Conservation (phyloP, 73 alveolate genomes). For the Tetrahymena elliotti region DNA sequence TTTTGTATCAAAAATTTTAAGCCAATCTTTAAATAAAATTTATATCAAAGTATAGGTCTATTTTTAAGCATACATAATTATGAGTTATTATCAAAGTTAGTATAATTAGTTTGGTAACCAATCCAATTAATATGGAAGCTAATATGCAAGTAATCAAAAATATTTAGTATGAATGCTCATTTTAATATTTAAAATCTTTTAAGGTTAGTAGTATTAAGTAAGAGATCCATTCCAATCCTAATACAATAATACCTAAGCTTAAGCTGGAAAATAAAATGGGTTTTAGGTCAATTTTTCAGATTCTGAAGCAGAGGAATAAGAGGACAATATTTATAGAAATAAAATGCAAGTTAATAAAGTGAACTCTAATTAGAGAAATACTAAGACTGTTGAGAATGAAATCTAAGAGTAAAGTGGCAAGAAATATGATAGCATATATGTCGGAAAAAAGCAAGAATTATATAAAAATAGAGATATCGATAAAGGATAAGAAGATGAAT, state of each 20-base stretch:
- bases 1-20: background rate
- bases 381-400: background rate
- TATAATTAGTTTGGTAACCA: background rate
- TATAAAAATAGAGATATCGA: background rate
- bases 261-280: background rate
- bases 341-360: background rate
- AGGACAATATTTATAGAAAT: background rate
- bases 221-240: background rate
- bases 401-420: background rate
- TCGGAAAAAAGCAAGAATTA: background rate
- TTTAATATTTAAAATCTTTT: background rate
- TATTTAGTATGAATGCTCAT: no score
- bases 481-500: background rate
- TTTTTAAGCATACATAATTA: background rate
- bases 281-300: background rate
- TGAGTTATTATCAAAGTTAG: background rate
- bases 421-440: background rate
- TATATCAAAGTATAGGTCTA: background rate
- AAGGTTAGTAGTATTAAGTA: background rate
- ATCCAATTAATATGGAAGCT: background rate
- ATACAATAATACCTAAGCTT: background rate
- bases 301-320: background rate
- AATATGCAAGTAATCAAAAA: background rate
- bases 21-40: background rate
- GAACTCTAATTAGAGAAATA: background rate